Evolutionary conservation across 371 early-diverging fungal species (phyloP).

Genomic region (Parasitella parasitica): DNA sequence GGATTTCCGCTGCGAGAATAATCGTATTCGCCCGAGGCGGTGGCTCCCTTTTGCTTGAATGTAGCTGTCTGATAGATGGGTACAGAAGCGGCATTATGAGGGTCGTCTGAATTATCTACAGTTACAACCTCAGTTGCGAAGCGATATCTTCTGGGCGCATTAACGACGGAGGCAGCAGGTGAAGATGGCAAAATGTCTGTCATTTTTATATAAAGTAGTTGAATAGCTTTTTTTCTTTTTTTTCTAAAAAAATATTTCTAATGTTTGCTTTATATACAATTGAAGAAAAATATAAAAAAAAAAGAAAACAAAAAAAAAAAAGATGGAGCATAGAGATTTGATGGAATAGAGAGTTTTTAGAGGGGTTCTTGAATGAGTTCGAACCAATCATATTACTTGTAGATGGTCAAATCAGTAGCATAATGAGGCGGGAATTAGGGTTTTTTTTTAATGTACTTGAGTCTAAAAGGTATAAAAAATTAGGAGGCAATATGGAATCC

Average conservation of each 20-base stretch:
- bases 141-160: conserved; percentile 61
- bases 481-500: neutral
- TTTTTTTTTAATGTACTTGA: neutral
- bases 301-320: conserved; percentile 9
- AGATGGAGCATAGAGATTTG: neutral
- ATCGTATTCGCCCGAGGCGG: conserved; percentile 90
- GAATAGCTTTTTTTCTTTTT: too few species aligned
- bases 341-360: neutral
- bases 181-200: conserved; percentile 30
- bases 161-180: conserved; percentile 34
- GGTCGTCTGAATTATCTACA: conserved; percentile 79
- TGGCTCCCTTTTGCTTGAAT: conserved; percentile 83
- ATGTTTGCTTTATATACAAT: conserved; percentile 8
- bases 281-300: neutral
- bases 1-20: conserved; percentile 91
- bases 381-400: conserved; percentile 5
- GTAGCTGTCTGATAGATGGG: conserved; percentile 98
- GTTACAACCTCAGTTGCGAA: conserved; percentile 88
- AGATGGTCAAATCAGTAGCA: conserved; percentile 15
- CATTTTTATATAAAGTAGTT: too few species aligned
- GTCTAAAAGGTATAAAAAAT: neutral
- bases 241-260: neutral
- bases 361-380: conserved; percentile 5
- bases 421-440: conserved; percentile 6
- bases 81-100: conserved; percentile 87